Evolutionary conservation across 2,329 filamentous ascomycete species (phyloP), one percentile per base, ranked within the genome.

Genomic region (Cordyceps cicadae): DNA sequence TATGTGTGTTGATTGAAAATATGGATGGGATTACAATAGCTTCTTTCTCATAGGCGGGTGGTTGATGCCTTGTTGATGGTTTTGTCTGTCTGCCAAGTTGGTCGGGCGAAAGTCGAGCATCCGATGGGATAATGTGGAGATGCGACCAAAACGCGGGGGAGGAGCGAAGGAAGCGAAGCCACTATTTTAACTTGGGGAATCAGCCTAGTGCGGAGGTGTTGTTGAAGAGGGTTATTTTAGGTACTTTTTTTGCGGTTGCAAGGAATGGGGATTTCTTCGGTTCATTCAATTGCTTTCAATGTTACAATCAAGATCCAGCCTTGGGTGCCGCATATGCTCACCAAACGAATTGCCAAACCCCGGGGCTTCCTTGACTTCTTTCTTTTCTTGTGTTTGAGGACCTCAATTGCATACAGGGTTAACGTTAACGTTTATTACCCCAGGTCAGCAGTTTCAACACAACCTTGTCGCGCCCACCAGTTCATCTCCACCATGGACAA

Each of bases 161-260:
- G 24, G 24, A 24, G 24, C 24, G 24, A 24, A 24, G 24, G 48
- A 48, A 48, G 43, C 17, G 46, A 58, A 58, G 17, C 46, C 46
- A 58, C 54, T 19, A 12, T 8, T 6, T 45, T 58, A 51, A 51
- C 55, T 58, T 34, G 21, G 55, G 51, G 55, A 32, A 32, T 58
- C n/a, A 34, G 55, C 15, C 46, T 51, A 17, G 55, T 17, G 17
- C 12, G 41, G 41, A 43, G 34, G 11, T 32, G 17, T 45, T 43
- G 9, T 19, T 21, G 1, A 32, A 21, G 37, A 15, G 19, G 15
- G 8, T n/a, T n/a, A n/a, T n/a, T 24, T 24, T 24, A 24, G 15
- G 8, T 49, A 11, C 12, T 15, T 12, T 51, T 34, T 12, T 51
- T 34, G 19, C 2, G 26, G 17, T n/a, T 39, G 37, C 19, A n/a